These are phyloP conservation scores for Agaricales sp. DNA, from an alignment of 1,284 basidiomycete genomes.

Conservation along the genomic window DNA sequence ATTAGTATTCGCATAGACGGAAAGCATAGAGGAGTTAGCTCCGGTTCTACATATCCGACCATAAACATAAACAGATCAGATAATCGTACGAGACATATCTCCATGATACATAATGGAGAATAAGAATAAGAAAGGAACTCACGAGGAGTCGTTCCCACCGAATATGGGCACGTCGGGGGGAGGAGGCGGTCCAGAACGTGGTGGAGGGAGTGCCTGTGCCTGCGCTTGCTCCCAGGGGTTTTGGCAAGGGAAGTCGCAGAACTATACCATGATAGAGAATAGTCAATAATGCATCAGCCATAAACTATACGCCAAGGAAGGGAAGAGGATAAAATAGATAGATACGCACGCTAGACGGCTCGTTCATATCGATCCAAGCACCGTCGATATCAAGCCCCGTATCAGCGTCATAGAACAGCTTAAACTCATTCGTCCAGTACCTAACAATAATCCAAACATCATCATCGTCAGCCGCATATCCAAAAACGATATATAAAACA, in stretches of 20 bases:
- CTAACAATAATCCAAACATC: conserved; percentile 58
- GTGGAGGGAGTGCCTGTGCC: conserved; percentile 39
- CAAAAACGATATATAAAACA: background rate
- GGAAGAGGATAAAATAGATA: conserved; percentile 2
- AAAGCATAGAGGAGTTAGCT: too few species aligned
- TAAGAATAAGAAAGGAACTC: too few species aligned
- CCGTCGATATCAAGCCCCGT: conserved; percentile 58
- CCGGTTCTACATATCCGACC: too few species aligned
- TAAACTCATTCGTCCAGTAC: conserved; percentile 57
- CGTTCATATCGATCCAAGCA: conserved; percentile 69
- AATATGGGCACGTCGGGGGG: conserved; percentile 45
- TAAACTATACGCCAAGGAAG: too few species aligned
- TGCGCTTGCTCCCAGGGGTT: conserved; percentile 47
- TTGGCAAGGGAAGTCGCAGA: conserved; percentile 47
- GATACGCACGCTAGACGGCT: conserved; percentile 43
- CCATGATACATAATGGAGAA: too few species aligned
- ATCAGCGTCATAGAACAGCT: conserved; percentile 43
- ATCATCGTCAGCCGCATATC: conserved; percentile 25
- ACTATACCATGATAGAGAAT: conserved; percentile 23
- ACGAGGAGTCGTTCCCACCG: conserved; percentile 17
- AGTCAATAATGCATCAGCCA: background rate
- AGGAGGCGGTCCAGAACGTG: conserved; percentile 37
- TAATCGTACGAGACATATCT: too few species aligned
- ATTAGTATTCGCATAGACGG: background rate
- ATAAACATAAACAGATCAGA: too few species aligned